Evolutionary conservation across 441 rosid species (phyloP), one percentile per base, ranked within the genome.

Genomic region (Populus trichocarpa): DNA sequence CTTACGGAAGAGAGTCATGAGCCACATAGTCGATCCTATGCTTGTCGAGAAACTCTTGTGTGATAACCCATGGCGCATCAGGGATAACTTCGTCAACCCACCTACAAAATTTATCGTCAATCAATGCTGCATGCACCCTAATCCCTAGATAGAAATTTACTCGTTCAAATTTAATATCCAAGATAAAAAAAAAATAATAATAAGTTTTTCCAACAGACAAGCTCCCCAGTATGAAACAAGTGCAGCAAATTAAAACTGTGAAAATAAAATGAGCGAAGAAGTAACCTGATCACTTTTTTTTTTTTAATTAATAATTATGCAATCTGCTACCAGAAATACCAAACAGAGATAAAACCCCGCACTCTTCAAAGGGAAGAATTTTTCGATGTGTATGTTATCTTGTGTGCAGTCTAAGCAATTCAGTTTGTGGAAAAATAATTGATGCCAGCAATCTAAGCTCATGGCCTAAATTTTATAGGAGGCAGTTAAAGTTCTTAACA

Each of bases 11-110:
- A 61, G 97, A 84, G 53, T 93, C 98, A 8, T 94, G 98, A 50
- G 98, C 98, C 68, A 94, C 98, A 32, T 84, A 94, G 78, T 93
- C 97, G 6, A 94, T 93, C 30, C 83, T 66, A 81, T 94, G 97
- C 70, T 93, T 89, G 84, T 94, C 93, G 11, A 94, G 92, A 82
- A 94, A 94, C 80, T 90, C 98, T 40, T 77, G 80, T 0, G 86
- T 88, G 65, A 93, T 74, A 75, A 94, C 97, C 98, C 98, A 93
- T 36, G 98, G 98, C 3, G 98, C 97, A 86, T 93, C 90, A 50
- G 95, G 92, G 61, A 94, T 91, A 53, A 94, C 98, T 89, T 94
- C 97, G 81, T 94, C 97, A 10, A 93, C 97, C 97, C 97, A 94
- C 78, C 97, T 94, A 78, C 80, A 84, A 81, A 14, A 76, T 32